phyloP scores from a whole-genome alignment of 192 early-diverging fungal species.

The Fimicolochytrium jonesii region DNA sequence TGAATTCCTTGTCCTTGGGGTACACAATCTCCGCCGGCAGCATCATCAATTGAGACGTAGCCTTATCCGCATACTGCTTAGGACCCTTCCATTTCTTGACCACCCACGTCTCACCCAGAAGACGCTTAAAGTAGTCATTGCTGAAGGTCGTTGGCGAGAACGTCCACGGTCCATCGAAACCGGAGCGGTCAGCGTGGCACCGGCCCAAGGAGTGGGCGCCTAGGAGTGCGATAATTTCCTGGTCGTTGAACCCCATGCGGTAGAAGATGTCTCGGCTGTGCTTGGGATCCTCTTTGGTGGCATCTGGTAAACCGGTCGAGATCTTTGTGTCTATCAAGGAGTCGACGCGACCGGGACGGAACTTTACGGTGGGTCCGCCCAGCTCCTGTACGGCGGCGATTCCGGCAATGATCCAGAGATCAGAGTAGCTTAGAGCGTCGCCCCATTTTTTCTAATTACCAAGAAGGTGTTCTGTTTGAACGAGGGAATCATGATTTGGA shows the following conservation, averaged over 20 bases:
- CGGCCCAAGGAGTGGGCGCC: conserved; percentile 69
- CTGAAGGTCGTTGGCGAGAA: conserved; percentile 67
- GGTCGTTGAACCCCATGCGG: conserved; percentile 69
- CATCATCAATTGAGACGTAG: conserved; percentile 61
- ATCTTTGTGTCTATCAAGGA: not conserved
- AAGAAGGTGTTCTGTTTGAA: too few species aligned
- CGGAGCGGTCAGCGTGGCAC: conserved; percentile 67
- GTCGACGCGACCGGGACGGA: conserved; percentile 44
- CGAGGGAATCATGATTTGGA: too few species aligned
- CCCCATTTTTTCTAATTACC: too few species aligned
- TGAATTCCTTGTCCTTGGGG: conserved; percentile 49
- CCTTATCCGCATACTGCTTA: conserved; percentile 84
- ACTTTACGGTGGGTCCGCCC: conserved; percentile 64
- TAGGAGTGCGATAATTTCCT: conserved; percentile 66
- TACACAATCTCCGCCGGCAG: conserved; percentile 66
- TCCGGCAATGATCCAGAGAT: conserved; percentile 71
- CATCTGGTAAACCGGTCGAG: conserved; percentile 69
- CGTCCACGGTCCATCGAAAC: conserved; percentile 58
- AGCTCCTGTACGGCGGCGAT: conserved; percentile 64
- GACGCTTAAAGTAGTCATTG: conserved; percentile 74
- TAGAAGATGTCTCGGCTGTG: conserved; percentile 62
- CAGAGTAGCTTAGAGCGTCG: conserved; percentile 54
- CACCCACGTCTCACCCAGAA: conserved; percentile 76
- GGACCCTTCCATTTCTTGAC: conserved; percentile 78
- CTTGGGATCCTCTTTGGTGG: conserved; percentile 43